Evolutionary conservation across 495 filamentous ascomycete genomes (phyloP), one percentile per base, ranked within the genome.

Genomic region (Apodospora peruviana): DNA sequence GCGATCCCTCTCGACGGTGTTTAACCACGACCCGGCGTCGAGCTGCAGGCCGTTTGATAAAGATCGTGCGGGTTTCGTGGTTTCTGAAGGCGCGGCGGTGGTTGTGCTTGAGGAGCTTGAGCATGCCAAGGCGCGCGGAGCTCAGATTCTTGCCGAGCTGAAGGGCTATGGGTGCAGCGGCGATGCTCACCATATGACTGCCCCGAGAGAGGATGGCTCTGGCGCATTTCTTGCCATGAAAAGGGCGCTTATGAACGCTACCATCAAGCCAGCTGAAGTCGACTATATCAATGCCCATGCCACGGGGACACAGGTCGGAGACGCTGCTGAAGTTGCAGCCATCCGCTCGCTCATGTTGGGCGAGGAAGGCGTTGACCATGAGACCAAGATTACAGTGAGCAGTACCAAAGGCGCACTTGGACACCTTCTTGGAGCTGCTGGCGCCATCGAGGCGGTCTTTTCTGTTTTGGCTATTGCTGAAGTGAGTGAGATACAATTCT

Each of bases 261-360:
- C 72, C 4, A 50, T 94, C 2, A 71, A 69, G 50, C 91, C 93
- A 5, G 60, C 55, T 1, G 68, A 79, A 24, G 85, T 98, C 0
- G 90, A 91, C 59, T 98, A 98, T 64, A 78, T 98, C 59, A 98
- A 97, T 61, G 93, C 93, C 2, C 93, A 98, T 66, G 93, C 90
- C 3, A 97, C 93, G 0, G 87, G 84, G 7, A 98, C 93, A 1
- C 54, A 72, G 9, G 74, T 96, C 3, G 93, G 93, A 0, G 93
- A 98, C 68, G 77, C 78, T 2, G 93, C 91, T 0, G 93, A 98
- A 66, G 94, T 90, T 48, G 67, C 71, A 5, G 93, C 93, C 0
- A 94, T 97, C 60, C 83, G 84, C 48, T 59, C 75, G 0, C 64
- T 98, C 50, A 82, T 97, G 64, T 71, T 90, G 14, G 88, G 86